A percentile compares a stretch with the other conserved stretches of the same genome.
These are phyloP conservation scores for Magnusiomyces ingens DNA, from an alignment of 1,139 yeast genomes.

Conservation along the genomic window DNA sequence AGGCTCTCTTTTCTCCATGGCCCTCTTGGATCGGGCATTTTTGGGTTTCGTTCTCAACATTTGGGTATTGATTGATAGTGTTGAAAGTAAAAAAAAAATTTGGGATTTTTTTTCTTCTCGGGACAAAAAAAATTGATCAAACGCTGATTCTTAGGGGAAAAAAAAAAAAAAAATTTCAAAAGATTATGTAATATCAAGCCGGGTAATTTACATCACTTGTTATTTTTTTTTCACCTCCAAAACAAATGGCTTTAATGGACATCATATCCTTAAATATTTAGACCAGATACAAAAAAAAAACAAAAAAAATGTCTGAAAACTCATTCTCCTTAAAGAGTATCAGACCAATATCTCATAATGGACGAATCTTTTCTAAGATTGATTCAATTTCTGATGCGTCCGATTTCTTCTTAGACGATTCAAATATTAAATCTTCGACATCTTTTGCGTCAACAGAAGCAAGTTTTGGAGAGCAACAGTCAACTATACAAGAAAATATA, in stretches of 20 bases:
- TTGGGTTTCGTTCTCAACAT: slow-evolving; percentile 54
- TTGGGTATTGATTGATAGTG: too few relatives aligned
- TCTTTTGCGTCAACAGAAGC: neutral
- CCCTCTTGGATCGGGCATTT: slow-evolving; percentile 94
- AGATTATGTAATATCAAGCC: neutral
- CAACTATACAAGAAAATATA: too few relatives aligned
- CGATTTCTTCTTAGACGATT: too few relatives aligned
- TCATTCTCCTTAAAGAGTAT: neutral
- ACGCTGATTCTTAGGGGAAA: slow-evolving; percentile 8
- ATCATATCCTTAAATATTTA: too few relatives aligned
- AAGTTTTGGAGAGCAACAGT: neutral
- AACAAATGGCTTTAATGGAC: too few relatives aligned
- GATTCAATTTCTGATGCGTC: too few relatives aligned
- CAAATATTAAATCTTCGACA: too few relatives aligned
- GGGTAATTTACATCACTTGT: slow-evolving; percentile 1
- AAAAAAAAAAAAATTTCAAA: slow-evolving; percentile 2
- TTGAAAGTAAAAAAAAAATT: neutral
- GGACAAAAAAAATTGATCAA: slow-evolving; percentile 8
- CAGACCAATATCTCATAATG: neutral
- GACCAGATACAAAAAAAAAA: too few relatives aligned
- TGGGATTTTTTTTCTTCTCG: slow-evolving; percentile 5
- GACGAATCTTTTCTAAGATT: too few relatives aligned
- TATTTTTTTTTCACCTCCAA: neutral
- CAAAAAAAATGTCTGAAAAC: neutral
- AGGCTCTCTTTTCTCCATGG: slow-evolving; percentile 80